These are phyloP conservation scores for Isatis tinctoria DNA, from an alignment of 345 rosid genomes.

Conservation along the genomic window DNA sequence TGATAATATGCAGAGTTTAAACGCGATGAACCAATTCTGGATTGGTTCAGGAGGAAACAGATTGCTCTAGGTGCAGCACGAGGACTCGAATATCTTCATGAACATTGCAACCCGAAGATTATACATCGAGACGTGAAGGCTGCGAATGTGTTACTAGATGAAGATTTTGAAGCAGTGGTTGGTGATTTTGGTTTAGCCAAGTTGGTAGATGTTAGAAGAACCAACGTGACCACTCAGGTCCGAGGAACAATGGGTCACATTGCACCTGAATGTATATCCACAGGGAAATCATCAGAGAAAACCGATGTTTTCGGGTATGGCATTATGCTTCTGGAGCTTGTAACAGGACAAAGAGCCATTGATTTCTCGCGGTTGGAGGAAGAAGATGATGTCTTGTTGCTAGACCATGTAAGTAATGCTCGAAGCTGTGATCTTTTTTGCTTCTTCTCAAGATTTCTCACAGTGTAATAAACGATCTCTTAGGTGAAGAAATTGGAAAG, in stretches of 20 bases:
- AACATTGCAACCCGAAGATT: conserved; percentile 96
- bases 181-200: conserved; percentile 98
- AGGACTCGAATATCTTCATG: conserved; percentile 96
- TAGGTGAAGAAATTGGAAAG: conserved; percentile 39
- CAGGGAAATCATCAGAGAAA: conserved; percentile 93
- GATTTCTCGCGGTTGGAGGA: conserved; percentile 98
- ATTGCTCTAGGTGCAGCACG: conserved; percentile 91
- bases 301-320: conserved; percentile 97
- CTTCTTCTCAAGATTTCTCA: background rate
- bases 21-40: conserved; percentile 69
- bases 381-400: conserved; percentile 92
- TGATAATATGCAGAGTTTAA: conserved; percentile 59
- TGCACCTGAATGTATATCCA: conserved; percentile 96
- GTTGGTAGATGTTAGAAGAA: conserved; percentile 82
- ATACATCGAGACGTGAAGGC: conserved; percentile 98
- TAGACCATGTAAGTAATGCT: conserved; percentile 74
- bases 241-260: conserved; percentile 99
- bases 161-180: conserved; percentile 96
- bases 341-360: conserved; percentile 97
- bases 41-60: conserved; percentile 77
- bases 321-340: conserved; percentile 93
- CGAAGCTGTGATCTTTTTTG: background rate
- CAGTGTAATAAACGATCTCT: background rate
- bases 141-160: conserved; percentile 89
- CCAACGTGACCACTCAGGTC: conserved; percentile 93